Evolutionary conservation across 2,329 filamentous ascomycete genomes (phyloP), one percentile per base, ranked within the genome.

Genomic region (Clonostachys chloroleuca): DNA sequence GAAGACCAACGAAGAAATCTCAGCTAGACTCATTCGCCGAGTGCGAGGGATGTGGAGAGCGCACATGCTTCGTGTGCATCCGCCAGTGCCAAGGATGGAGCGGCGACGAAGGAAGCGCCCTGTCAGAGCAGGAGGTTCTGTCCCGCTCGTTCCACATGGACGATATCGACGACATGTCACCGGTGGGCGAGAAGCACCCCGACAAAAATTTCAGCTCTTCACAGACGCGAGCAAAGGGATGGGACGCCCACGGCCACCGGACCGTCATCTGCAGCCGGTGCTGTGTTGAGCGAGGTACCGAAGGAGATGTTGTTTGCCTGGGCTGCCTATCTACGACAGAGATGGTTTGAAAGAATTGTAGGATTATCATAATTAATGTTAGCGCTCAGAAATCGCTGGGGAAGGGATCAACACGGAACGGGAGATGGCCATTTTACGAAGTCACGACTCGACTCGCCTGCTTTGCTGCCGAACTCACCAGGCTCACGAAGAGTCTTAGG

Each of bases 51-150:
- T 89, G 85, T 58, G 70, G 73, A 10, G 68, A 77, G 51, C 72
- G 83, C 40, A 80, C 84, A 1, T 89, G 85, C 59, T 87, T 78
- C 57, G 73, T 89, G n/a, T 89, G 85, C 59, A 77, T 86, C 41
- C 69, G 85, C 24, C 69, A 80, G 53, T 89, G 85, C 54, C 67
- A 75, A 12, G 78, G 78, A 3, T 77, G 73, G 70, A 52, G 57
- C 33, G 45, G 47, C 16, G 49, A 58, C 18, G 54, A 57, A 9
- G 54, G 44, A 24, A 51, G 43, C 33, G 39, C 56, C 8, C 52
- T 62, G 5, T 58, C 57, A 7, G 63, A 67, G 43, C 59, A 67
- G 46, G 63, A 70, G 49, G 59, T 61, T 16, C 55, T 73, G 2
- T 70, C 65, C 12, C 60, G 63, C 16, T 78, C 74, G 0, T 75